Conservation (phyloP, 2,329 filamentous ascomycete genomes). For the Diplodia sapinea region DNA sequence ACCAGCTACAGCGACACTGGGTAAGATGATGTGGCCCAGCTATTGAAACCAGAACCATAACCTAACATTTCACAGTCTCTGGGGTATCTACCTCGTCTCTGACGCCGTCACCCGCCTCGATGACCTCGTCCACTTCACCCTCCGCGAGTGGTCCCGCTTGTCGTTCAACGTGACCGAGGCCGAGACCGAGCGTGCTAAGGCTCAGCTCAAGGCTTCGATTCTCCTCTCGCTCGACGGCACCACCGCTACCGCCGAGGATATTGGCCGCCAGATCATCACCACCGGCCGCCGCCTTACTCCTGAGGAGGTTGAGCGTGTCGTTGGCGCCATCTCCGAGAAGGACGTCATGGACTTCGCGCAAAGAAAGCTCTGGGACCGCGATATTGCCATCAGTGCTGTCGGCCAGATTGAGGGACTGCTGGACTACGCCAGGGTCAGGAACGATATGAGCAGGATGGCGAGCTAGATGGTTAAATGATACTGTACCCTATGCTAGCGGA, state of each 20-base stretch:
- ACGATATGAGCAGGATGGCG: slow-evolving; percentile 79
- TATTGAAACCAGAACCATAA: not conserved
- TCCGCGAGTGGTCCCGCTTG: slow-evolving; percentile 97
- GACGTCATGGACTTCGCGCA: slow-evolving; percentile 97
- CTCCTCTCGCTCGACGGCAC: slow-evolving; percentile 97
- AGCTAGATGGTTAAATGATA: slow-evolving; percentile 21
- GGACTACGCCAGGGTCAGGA: slow-evolving; percentile 78
- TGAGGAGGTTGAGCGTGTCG: slow-evolving; percentile 91
- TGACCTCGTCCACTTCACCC: slow-evolving; percentile 96
- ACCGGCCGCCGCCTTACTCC: slow-evolving; percentile 90
- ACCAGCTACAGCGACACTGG: slow-evolving; percentile 99
- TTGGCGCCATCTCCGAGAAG: slow-evolving; percentile 89
- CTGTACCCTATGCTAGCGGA: slow-evolving; percentile 25
- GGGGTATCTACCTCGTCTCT: slow-evolving; percentile 98
- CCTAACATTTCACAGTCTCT: slow-evolving; percentile 69
- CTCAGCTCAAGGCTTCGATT: slow-evolving; percentile 97
- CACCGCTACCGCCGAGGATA: slow-evolving; percentile 96
- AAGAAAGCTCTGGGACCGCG: slow-evolving; percentile 96
- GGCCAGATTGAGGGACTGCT: slow-evolving; percentile 85
- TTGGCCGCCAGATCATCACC: slow-evolving; percentile 97
- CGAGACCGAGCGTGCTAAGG: slow-evolving; percentile 97
- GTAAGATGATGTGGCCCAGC: slow-evolving; percentile 60
- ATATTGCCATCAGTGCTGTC: slow-evolving; percentile 90
- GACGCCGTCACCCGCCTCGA: slow-evolving; percentile 87
- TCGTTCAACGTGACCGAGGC: slow-evolving; percentile 85